These are phyloP conservation scores for Cystobasidium sp. DNA, from an alignment of 1,284 basidiomycete species.

Conservation along the genomic window DNA sequence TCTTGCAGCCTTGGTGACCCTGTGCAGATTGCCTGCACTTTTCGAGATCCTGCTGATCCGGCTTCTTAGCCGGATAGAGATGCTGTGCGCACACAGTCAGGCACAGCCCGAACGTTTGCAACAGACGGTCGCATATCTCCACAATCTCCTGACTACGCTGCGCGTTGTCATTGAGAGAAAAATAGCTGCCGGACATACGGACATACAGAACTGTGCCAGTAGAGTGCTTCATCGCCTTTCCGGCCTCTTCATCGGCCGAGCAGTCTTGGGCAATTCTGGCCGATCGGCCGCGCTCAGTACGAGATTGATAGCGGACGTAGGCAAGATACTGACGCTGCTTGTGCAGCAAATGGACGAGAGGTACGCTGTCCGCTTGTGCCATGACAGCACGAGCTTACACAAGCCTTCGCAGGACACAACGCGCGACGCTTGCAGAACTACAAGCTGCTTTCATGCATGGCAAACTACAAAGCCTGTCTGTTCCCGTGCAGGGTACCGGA, in stretches of 20 bases:
- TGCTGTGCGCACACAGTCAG: conserved; percentile 61
- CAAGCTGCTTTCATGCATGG: conserved; percentile 66
- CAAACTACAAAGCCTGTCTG: conserved; percentile 58
- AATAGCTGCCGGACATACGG: conserved; percentile 66
- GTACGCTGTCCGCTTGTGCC: conserved; percentile 2
- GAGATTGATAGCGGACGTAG: conserved; percentile 69
- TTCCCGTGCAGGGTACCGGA: neutral
- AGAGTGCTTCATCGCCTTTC: conserved; percentile 72
- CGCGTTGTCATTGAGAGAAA: conserved; percentile 70
- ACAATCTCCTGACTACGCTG: conserved; percentile 76
- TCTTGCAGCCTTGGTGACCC: conserved; percentile 71
- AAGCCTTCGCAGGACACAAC: conserved; percentile 66
- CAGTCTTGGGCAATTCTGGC: conserved; percentile 56
- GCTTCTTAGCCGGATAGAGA: conserved; percentile 76
- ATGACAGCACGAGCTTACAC: neutral
- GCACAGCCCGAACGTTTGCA: conserved; percentile 58
- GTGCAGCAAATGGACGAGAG: conserved; percentile 65
- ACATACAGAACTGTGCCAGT: conserved; percentile 78
- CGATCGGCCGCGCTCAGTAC: conserved; percentile 55
- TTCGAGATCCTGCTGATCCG: conserved; percentile 84
- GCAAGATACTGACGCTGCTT: conserved; percentile 70
- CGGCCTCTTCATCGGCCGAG: conserved; percentile 66
- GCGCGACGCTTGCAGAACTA: conserved; percentile 59
- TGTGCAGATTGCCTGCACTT: conserved; percentile 76
- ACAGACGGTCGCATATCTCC: conserved; percentile 73